Evolutionary conservation across 2,329 filamentous ascomycete species (phyloP), one percentile per base, ranked within the genome.

Genomic region (Fusarium globosum): DNA sequence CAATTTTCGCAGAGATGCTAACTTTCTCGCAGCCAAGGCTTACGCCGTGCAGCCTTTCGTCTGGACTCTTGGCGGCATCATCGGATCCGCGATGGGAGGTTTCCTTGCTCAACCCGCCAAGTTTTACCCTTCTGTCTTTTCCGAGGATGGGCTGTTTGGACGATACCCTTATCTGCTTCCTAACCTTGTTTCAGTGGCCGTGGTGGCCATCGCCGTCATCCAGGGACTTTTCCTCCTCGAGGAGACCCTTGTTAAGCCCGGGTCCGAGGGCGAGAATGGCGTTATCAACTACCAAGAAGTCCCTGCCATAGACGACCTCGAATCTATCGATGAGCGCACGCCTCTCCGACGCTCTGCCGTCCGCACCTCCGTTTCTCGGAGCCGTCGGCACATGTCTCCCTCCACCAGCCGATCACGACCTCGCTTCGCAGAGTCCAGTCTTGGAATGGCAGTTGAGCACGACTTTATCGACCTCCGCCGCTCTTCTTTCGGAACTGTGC

Each of bases 21-120:
- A 73, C 11, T 26, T 11, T 18, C 4, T 7, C 7, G 13, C 38
- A 76, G 75, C 78, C 33, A 70, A 89, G 64, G 95, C 94, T 0
- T 98, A 97, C 78, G 94, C 93, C 3, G 97, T 96, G 84, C 86
- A 97, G 52, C 95, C 95, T 0, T 93, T 97, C 30, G 90, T 97
- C 20, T 97, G 97, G 82, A 94, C 94, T 14, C 85, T 97, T 56
- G 95, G 95, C 38, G 94, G 93, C 36, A 97, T 98, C 69, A 95
- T 94, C 0, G 95, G 95, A 0, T 95, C 95, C 0, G 89, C 95
- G 4, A 83, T 97, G 36, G 95, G 95, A 39, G 95, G 95, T 0
- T 81, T 97, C 58, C 82, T 97, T 64, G 92, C 96, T 0, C 35
- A 81, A 87, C 36, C 78, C 75, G 26, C 89, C 89, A 68, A 67